A percentile compares a stretch with the other conserved stretches of the same genome.
Evolutionary conservation across 768 basidiomycete genomes (phyloP).

Genomic region (Lyophyllum decastes): DNA sequence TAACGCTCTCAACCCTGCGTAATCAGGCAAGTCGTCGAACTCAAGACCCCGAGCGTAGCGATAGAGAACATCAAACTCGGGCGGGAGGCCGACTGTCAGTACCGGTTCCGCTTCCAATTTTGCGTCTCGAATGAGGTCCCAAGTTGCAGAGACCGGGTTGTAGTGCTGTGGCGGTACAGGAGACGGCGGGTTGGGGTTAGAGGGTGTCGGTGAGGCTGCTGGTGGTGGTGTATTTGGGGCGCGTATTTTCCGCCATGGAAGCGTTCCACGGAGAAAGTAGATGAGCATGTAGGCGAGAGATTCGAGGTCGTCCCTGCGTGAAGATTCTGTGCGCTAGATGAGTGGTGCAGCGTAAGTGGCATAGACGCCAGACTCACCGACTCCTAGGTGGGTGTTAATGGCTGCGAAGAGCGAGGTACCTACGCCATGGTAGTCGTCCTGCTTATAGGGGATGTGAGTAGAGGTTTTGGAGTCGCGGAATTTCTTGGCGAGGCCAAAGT

Average conservation of each 20-base stretch:
- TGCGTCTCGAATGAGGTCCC: constrained; percentile 76
- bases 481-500: constrained; percentile 84
- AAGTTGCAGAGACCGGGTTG: constrained; percentile 66
- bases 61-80: constrained; percentile 81
- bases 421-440: constrained; percentile 76
- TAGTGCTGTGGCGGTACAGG: constrained; percentile 29
- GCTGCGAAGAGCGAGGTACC: constrained; percentile 78
- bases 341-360: neutral
- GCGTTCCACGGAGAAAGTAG: constrained; percentile 75
- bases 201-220: constrained; percentile 25
- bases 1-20: constrained; percentile 75
- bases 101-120: constrained; percentile 68
- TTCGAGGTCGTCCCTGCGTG: constrained; percentile 79
- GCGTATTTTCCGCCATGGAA: constrained; percentile 78
- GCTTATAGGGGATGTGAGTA: constrained; percentile 70
- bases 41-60: constrained; percentile 80
- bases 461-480: constrained; percentile 68
- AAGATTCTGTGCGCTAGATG: constrained; percentile 51
- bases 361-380: constrained; percentile 47
- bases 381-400: constrained; percentile 73
- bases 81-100: constrained; percentile 74
- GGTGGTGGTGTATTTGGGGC: constrained; percentile 40
- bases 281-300: constrained; percentile 82
- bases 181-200: constrained; percentile 14
- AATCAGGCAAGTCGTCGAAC: constrained; percentile 90